These are phyloP conservation scores for Plantago ovata DNA, from an alignment of 257 asterid genomes.

Conservation along the genomic window DNA sequence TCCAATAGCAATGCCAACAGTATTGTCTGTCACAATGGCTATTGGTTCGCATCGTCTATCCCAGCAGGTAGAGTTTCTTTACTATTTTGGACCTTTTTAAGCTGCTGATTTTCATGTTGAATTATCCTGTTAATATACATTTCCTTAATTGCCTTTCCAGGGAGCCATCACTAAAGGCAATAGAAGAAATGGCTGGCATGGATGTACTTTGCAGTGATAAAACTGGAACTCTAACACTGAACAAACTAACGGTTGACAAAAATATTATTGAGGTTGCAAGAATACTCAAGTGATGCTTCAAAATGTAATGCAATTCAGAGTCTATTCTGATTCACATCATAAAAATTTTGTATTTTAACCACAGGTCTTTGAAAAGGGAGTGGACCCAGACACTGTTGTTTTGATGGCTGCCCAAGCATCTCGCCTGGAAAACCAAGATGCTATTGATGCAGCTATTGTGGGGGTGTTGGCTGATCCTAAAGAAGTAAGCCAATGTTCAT, in stretches of 20 bases:
- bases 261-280: constrained; percentile 55
- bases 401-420: constrained; percentile 11
- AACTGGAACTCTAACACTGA: constrained; percentile 80
- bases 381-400: constrained; percentile 4
- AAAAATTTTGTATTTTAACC: neutral
- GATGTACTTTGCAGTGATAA: constrained; percentile 92
- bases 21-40: constrained; percentile 84
- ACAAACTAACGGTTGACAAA: constrained; percentile 70
- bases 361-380: constrained; percentile 1
- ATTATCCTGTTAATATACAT: constrained; percentile 2
- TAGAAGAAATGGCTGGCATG: constrained; percentile 94
- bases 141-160: constrained; percentile 26
- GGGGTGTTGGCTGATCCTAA: constrained; percentile 18
- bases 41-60: constrained; percentile 84
- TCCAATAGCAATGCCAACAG: constrained; percentile 93
- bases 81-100: constrained; percentile 1
- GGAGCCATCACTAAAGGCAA: constrained; percentile 93
- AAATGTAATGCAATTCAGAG: neutral
- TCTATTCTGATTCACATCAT: constrained; percentile 8
- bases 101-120: constrained; percentile 5
- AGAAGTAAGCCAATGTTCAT: constrained; percentile 3
- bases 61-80: constrained; percentile 45
- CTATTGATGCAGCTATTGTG: constrained; percentile 22
- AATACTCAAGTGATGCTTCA: constrained; percentile 1
- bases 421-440: constrained; percentile 12